Evolutionary conservation across 805 yeast species (phyloP).

Genomic region (Candida mattraensis): DNA sequence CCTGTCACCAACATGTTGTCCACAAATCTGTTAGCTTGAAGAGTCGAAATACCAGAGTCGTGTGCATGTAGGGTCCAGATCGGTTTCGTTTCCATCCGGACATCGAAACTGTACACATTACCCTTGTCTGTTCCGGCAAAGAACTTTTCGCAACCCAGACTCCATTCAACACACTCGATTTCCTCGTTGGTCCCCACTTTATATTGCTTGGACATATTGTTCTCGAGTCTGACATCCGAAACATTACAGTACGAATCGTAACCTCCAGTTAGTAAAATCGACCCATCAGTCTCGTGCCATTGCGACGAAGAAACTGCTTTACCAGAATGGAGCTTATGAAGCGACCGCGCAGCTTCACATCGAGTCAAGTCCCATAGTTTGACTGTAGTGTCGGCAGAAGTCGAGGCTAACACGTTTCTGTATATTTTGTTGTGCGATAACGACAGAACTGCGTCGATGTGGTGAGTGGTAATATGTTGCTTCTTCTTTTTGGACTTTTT

Average conservation of each 20-base stretch:
- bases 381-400: slow-evolving; percentile 93
- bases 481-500: slow-evolving; percentile 47
- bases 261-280: slow-evolving; percentile 84
- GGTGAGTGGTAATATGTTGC: slow-evolving; percentile 68
- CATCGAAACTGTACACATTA: slow-evolving; percentile 84
- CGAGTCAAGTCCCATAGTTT: slow-evolving; percentile 90
- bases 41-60: slow-evolving; percentile 86
- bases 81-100: slow-evolving; percentile 65
- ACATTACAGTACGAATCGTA: slow-evolving; percentile 82
- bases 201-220: slow-evolving; percentile 62
- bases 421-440: slow-evolving; percentile 78
- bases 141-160: slow-evolving; percentile 49
- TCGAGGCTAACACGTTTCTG: slow-evolving; percentile 84
- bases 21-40: slow-evolving; percentile 65
- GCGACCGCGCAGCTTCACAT: slow-evolving; percentile 75
- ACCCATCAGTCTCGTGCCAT: slow-evolving; percentile 67
- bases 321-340: slow-evolving; percentile 67
- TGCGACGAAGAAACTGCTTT: slow-evolving; percentile 82
- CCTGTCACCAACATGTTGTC: slow-evolving; percentile 80
- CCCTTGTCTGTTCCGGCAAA: slow-evolving; percentile 93
- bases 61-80: slow-evolving; percentile 97
- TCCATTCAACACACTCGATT: slow-evolving; percentile 81
- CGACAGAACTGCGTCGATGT: slow-evolving; percentile 91
- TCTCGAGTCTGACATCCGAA: slow-evolving; percentile 77
- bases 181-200: slow-evolving; percentile 62